A percentile compares a stretch with the other conserved stretches of the same genome.
These are phyloP conservation scores for Paraglomus brasilianum DNA, from an alignment of 192 early-diverging fungal species.

Conservation along the genomic window DNA sequence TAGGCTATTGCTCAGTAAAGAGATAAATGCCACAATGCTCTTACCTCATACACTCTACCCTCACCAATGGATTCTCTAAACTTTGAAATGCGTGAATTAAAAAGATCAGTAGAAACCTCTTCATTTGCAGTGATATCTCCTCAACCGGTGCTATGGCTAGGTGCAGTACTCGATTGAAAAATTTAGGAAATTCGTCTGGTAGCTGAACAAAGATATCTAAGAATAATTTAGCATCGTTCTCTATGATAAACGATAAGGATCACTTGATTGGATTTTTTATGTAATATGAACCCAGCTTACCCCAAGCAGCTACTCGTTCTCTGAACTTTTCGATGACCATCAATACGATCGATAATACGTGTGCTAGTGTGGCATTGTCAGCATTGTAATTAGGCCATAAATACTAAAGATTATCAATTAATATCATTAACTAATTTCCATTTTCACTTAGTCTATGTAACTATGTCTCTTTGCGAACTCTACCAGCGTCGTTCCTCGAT, in stretches of 20 bases:
- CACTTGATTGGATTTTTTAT: neutral
- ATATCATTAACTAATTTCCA: neutral
- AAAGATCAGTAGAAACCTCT: constrained; percentile 67
- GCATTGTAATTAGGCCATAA: constrained; percentile 74
- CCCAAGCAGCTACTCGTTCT: constrained; percentile 63
- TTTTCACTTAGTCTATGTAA: neutral
- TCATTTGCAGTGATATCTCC: constrained; percentile 36
- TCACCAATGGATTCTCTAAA: constrained; percentile 74
- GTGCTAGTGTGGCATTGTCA: constrained; percentile 43
- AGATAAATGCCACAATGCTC: neutral
- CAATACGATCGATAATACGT: constrained; percentile 76
- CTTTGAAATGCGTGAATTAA: constrained; percentile 82
- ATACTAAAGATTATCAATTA: constrained; percentile 50
- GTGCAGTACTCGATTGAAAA: constrained; percentile 57
- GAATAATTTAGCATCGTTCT: constrained; percentile 8
- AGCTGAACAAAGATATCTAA: constrained; percentile 41
- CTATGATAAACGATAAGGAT: constrained; percentile 28
- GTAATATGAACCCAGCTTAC: constrained; percentile 38
- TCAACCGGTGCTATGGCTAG: constrained; percentile 42
- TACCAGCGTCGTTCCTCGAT: constrained; percentile 20
- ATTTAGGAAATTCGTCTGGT: constrained; percentile 51
- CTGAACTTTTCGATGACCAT: constrained; percentile 92
- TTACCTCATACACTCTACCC: constrained; percentile 72
- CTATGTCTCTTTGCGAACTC: neutral
- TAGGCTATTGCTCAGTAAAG: neutral